phyloP scores from a whole-genome alignment of 1,284 basidiomycete genomes.

The Calocybe gambosa region DNA sequence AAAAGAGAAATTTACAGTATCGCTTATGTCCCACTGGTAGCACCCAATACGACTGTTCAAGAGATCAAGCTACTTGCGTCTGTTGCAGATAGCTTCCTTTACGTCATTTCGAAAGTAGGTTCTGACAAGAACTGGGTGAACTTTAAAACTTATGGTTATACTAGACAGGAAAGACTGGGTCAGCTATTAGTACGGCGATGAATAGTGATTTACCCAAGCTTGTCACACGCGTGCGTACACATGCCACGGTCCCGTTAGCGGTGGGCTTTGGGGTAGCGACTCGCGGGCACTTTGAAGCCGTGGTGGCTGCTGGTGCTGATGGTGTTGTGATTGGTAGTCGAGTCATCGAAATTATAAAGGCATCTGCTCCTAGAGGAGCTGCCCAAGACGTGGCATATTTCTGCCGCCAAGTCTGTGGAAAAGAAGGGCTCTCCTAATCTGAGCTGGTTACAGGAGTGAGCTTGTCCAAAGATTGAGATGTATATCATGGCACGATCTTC shows the following conservation, averaged over 20 bases:
- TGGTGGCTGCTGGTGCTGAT: constrained; percentile 83
- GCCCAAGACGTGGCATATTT: constrained; percentile 64
- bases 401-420: constrained; percentile 65
- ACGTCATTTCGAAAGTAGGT: constrained; percentile 85
- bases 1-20: constrained; percentile 44
- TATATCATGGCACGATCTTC: too few relatives aligned
- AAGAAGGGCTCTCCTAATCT: constrained; percentile 21
- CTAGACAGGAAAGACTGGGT: constrained; percentile 98
- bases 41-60: constrained; percentile 84
- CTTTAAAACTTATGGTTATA: neutral
- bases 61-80: constrained; percentile 89
- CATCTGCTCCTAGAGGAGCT: constrained; percentile 46
- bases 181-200: constrained; percentile 67
- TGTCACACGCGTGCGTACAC: constrained; percentile 65
- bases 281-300: constrained; percentile 83
- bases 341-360: constrained; percentile 76
- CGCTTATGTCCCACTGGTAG: constrained; percentile 95
- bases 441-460: neutral
- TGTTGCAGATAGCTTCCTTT: constrained; percentile 97
- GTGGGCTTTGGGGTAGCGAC: constrained; percentile 97
- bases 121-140: neutral
- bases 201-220: constrained; percentile 78
- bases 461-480: too few relatives aligned
- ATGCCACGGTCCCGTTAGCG: constrained; percentile 79
- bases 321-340: constrained; percentile 93